Percentiles rank a stretch among this genome's conserved stretches.
Evolutionary conservation across 1,284 basidiomycete species (phyloP).

Genomic region (Anthracocystis panici-leucophaei): DNA sequence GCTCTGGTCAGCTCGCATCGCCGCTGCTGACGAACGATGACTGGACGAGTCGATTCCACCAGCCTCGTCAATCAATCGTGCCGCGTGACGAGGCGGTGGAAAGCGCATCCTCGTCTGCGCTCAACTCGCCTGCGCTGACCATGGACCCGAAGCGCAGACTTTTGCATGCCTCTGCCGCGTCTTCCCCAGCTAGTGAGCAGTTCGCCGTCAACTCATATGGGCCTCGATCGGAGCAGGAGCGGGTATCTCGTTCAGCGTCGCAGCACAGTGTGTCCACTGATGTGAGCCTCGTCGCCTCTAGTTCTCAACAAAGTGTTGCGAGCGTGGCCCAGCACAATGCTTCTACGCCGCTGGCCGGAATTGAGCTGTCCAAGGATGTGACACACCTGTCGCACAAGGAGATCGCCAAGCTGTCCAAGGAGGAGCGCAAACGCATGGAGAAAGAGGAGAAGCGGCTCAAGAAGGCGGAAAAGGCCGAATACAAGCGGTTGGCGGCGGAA

Average conservation of each 20-base stretch:
- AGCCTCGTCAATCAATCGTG: conserved; percentile 29
- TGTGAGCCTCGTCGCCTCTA: conserved; percentile 7
- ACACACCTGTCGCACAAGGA: conserved; percentile 40
- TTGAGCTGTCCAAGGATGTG: conserved; percentile 36
- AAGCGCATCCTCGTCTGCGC: conserved; percentile 22
- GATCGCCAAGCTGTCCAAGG: conserved; percentile 47
- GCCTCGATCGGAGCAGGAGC: conserved; percentile 33
- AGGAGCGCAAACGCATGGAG: conserved; percentile 40
- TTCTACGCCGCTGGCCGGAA: conserved; percentile 28
- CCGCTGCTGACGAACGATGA: conserved; percentile 25
- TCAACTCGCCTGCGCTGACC: conserved; percentile 37
- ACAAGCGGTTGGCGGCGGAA: conserved; percentile 47
- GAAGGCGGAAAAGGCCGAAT: conserved; percentile 51
- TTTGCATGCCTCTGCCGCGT: conserved; percentile 22
- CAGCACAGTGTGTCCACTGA: conserved; percentile 32
- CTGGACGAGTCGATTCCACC: conserved; percentile 39
- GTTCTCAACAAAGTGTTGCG: conserved; percentile 22
- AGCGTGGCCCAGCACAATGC: conserved; percentile 5
- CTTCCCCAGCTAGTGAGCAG: conserved; percentile 39
- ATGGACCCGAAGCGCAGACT: conserved; percentile 34
- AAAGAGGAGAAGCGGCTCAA: conserved; percentile 49
- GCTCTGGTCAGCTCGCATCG: conserved; percentile 21
- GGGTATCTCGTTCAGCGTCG: conserved; percentile 31
- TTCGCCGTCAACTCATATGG: conserved; percentile 48
- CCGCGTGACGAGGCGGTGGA: not conserved